phyloP scores from a whole-genome alignment of 495 filamentous ascomycete genomes.

The Penicillium angulare region DNA sequence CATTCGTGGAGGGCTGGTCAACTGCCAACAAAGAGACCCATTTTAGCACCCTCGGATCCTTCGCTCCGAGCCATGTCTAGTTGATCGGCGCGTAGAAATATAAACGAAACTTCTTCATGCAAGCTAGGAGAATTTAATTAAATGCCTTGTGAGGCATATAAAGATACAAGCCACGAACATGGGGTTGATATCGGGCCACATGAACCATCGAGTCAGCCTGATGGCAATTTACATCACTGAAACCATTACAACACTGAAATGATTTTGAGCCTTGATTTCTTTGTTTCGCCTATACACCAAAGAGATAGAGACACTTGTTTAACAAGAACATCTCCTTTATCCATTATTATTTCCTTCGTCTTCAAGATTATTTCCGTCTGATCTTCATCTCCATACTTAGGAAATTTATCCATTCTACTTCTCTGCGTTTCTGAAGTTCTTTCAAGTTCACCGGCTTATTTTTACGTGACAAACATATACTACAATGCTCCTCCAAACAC shows the following conservation, averaged over 20 bases:
- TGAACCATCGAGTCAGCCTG: neutral
- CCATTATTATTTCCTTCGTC: too few relatives aligned
- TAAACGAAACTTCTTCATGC: neutral
- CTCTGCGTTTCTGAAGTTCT: too few relatives aligned
- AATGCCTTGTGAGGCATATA: neutral
- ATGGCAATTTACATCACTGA: too few relatives aligned
- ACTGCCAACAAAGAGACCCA: conserved; percentile 20
- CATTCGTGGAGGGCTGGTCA: neutral
- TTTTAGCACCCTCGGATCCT: conserved; percentile 8
- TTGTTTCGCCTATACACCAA: neutral
- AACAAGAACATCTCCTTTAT: neutral
- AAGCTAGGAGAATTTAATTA: neutral
- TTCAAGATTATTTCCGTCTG: too few relatives aligned
- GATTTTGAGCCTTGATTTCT: neutral
- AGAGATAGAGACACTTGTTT: too few relatives aligned
- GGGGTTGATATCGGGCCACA: neutral
- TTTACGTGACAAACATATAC: neutral
- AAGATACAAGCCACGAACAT: neutral
- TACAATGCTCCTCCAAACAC: neutral
- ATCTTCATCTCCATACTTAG: too few relatives aligned
- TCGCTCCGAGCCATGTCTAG: neutral
- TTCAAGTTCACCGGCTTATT: too few relatives aligned
- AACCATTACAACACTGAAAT: too few relatives aligned
- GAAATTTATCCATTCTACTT: too few relatives aligned
- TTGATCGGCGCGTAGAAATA: conserved; percentile 1